Conservation (phyloP, 768 basidiomycete species). For the Cubamyces lactineus region DNA sequence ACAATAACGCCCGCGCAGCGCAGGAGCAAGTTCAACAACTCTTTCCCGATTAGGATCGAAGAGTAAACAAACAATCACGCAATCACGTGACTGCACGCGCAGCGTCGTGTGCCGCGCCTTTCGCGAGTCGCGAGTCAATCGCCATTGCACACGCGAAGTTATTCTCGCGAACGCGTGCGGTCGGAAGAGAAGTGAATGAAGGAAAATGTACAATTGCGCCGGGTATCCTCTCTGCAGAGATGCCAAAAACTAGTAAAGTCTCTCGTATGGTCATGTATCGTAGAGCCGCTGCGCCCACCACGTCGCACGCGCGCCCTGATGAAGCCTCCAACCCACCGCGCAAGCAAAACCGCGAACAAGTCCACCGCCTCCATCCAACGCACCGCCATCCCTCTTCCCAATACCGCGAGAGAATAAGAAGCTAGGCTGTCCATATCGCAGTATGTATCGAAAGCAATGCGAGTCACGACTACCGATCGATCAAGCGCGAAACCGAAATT, state of each 20-base stretch:
- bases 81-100: no score
- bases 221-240: conserved; percentile 25
- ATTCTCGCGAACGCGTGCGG: neutral
- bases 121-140: neutral
- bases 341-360: neutral
- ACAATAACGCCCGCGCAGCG: no score
- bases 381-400: neutral
- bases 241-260: neutral
- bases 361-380: neutral
- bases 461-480: neutral
- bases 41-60: no score
- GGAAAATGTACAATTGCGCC: conserved; percentile 23
- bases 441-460: conserved; percentile 13
- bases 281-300: neutral
- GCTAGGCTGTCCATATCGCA: conserved; percentile 14
- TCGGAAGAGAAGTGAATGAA: neutral
- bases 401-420: neutral
- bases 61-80: no score
- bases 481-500: neutral
- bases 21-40: no score
- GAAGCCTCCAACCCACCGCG: neutral
- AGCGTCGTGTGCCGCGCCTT: no score
- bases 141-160: neutral
- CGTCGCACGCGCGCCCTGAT: neutral
- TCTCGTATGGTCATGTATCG: neutral